Conservation (phyloP, 2,329 filamentous ascomycete species). For the Blastomyces silverae region DNA sequence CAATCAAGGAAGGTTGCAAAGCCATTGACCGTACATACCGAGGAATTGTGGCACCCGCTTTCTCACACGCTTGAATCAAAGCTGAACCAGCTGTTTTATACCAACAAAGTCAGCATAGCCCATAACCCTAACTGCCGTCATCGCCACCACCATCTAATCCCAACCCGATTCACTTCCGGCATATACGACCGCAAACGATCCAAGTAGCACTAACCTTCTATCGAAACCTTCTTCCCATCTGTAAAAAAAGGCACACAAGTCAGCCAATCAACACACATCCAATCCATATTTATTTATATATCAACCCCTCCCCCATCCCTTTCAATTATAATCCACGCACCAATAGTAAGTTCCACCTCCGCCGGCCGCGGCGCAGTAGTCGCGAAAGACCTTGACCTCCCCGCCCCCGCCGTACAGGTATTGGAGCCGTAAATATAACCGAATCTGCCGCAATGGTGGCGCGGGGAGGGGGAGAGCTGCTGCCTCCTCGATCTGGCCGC, state of each 20-base stretch:
- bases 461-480: conserved; percentile 41
- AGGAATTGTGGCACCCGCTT: conserved; percentile 83
- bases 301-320: conserved; percentile 20
- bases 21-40: conserved; percentile 49
- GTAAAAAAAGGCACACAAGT: conserved; percentile 24
- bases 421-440: conserved; percentile 35
- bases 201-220: conserved; percentile 62
- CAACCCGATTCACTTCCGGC: conserved; percentile 19
- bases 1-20: not conserved
- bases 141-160: conserved; percentile 36
- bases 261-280: conserved; percentile 23
- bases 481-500: conserved; percentile 51
- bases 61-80: conserved; percentile 98
- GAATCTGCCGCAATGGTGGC: conserved; percentile 28
- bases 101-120: conserved; percentile 3
- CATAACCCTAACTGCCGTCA: too few species aligned
- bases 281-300: not conserved
- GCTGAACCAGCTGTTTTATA: conserved; percentile 71
- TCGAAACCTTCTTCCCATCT: conserved; percentile 98
- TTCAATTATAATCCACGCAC: conserved; percentile 46
- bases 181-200: not conserved
- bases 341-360: conserved; percentile 95
- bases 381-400: conserved; percentile 62
- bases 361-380: conserved; percentile 70
- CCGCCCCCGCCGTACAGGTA: conserved; percentile 48